A percentile compares a stretch with the other conserved stretches of the same genome.
phyloP scores from a whole-genome alignment of 2,329 filamentous ascomycete species.

The Acrodontium crateriforme region DNA sequence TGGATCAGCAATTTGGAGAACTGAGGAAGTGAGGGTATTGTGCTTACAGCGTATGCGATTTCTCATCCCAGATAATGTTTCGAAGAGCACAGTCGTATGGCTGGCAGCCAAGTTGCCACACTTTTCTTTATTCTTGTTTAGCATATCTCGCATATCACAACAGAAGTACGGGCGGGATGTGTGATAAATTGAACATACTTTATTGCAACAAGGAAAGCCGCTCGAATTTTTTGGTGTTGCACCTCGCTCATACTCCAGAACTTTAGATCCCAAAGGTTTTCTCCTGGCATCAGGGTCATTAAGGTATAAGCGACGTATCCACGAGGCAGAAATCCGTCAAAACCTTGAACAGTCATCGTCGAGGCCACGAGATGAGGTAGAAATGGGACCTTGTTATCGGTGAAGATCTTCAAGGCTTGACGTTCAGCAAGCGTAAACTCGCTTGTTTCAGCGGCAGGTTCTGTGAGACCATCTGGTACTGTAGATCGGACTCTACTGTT shows the following conservation, averaged over 20 bases:
- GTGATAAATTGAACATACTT: constrained; percentile 7
- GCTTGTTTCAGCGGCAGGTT: constrained; percentile 14
- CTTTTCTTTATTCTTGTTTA: constrained; percentile 4
- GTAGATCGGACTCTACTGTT: constrained; percentile 12
- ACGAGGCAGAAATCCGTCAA: constrained; percentile 11
- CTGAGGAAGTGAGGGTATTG: background rate
- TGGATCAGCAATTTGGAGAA: background rate
- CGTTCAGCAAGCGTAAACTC: constrained; percentile 14
- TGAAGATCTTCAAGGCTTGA: constrained; percentile 13
- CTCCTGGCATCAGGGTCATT: constrained; percentile 18
- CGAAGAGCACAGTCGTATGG: constrained; percentile 19
- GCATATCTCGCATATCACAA: background rate
- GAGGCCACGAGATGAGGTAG: constrained; percentile 15
- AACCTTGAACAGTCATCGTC: constrained; percentile 10
- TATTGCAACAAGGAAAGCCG: constrained; percentile 11
- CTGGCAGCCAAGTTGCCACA: constrained; percentile 16
- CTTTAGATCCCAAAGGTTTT: constrained; percentile 15
- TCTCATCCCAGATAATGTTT: constrained; percentile 17
- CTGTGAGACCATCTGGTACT: constrained; percentile 10
- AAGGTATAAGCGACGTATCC: constrained; percentile 18
- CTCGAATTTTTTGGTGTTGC: constrained; percentile 11
- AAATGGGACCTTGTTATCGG: constrained; percentile 4
- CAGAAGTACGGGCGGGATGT: too few species aligned
- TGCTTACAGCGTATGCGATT: constrained; percentile 8
- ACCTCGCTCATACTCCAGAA: constrained; percentile 16